Percentiles rank a stretch among this genome's conserved stretches.
Evolutionary conservation across 2,329 filamentous ascomycete species (phyloP).

Genomic region (Calonectria pauciramosa): DNA sequence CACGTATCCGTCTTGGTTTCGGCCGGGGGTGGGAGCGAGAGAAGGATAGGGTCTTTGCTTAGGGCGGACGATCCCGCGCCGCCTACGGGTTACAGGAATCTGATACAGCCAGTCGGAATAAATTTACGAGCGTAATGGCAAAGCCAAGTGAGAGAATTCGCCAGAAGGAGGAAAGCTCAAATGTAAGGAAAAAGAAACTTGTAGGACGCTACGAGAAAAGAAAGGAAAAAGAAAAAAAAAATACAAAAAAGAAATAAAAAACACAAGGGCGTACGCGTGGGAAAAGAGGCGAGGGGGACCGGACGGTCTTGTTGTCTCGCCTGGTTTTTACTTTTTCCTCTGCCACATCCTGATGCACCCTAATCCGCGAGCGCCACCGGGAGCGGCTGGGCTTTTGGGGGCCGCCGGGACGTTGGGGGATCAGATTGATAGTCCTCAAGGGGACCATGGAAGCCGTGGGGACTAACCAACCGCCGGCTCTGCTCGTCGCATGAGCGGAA

Average conservation of each 20-base stretch:
- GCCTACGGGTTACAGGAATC: constrained; percentile 9
- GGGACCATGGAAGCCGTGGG: not conserved
- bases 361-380: not conserved
- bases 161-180: constrained; percentile 20
- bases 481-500: not conserved
- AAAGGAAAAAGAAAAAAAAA: not conserved
- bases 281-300: constrained; percentile 5
- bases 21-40: not conserved
- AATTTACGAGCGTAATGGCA: constrained; percentile 13
- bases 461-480: not conserved
- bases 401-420: not conserved
- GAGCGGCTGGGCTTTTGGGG: not conserved
- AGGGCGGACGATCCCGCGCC: constrained; percentile 23
- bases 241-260: too few relatives aligned
- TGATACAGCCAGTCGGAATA: constrained; percentile 18
- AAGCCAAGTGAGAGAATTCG: constrained; percentile 17
- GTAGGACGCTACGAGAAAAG: not conserved
- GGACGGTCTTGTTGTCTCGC: constrained; percentile 30
- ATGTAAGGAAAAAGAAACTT: not conserved
- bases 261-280: constrained; percentile 11
- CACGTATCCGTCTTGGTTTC: constrained; percentile 5
- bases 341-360: not conserved
- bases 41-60: constrained; percentile 2
- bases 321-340: constrained; percentile 12
- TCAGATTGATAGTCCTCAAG: not conserved